Percentiles rank a stretch among this genome's conserved stretches.
phyloP scores from a whole-genome alignment of 2,329 filamentous ascomycete species.

The Colletotrichum higginsianum region DNA sequence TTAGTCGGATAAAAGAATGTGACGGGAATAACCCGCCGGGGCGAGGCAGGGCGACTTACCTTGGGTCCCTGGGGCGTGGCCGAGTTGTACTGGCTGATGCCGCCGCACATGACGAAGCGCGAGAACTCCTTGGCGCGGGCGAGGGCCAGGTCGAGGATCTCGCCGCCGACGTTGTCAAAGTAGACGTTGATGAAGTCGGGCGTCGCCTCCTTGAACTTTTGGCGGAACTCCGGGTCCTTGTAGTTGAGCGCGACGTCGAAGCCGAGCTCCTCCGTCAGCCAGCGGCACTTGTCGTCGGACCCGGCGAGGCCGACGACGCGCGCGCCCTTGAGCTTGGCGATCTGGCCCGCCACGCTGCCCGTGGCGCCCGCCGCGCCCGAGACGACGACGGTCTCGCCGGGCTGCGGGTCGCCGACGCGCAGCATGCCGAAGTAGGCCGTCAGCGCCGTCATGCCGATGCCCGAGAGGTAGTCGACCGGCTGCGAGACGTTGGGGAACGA shows the following conservation, averaged over 20 bases:
- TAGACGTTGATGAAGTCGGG: conserved; percentile 76
- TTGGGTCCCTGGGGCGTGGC: conserved; percentile 69
- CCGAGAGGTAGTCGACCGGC: conserved; percentile 73
- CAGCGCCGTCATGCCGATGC: conserved; percentile 77
- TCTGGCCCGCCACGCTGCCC: conserved; percentile 82
- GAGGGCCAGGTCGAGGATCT: conserved; percentile 78
- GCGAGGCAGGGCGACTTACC: conserved; percentile 49
- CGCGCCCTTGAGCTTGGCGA: conserved; percentile 79
- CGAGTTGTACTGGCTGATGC: conserved; percentile 79
- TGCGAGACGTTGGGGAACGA: conserved; percentile 57
- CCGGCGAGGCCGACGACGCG: conserved; percentile 77
- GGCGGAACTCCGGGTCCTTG: conserved; percentile 73
- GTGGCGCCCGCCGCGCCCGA: conserved; percentile 85
- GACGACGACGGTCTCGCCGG: conserved; percentile 82
- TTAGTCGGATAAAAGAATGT: conserved; percentile 8
- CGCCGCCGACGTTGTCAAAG: conserved; percentile 82
- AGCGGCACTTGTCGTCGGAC: conserved; percentile 76
- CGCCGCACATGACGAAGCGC: conserved; percentile 80
- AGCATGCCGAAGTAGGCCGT: conserved; percentile 84
- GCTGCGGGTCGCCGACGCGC: conserved; percentile 76
- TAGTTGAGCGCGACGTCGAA: conserved; percentile 80
- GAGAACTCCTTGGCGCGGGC: conserved; percentile 73
- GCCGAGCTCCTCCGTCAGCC: conserved; percentile 75
- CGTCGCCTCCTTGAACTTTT: conserved; percentile 73
- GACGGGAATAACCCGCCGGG: no score